These are phyloP conservation scores for Cerioporus squamosus DNA, from an alignment of 1,284 basidiomycete species.

Conservation along the genomic window DNA sequence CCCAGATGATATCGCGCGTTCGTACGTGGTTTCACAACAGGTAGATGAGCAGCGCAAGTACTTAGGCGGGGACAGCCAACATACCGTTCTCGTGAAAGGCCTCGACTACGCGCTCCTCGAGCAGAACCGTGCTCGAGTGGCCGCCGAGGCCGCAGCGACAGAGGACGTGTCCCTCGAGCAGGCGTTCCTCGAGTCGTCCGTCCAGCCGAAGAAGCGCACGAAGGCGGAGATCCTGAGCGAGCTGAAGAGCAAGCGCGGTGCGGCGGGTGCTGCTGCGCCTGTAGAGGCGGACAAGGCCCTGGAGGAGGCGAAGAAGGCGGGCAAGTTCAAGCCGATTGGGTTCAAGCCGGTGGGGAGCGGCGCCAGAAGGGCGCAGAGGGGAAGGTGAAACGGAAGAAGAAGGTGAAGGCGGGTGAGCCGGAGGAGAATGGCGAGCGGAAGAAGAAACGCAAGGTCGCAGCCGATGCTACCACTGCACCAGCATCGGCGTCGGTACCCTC, in stretches of 20 bases:
- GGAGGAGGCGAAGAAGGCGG: conserved; percentile 59
- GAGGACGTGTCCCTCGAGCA: conserved; percentile 82
- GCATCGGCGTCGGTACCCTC: conserved; percentile 8
- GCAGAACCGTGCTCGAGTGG: conserved; percentile 74
- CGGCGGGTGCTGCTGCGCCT: conserved; percentile 21
- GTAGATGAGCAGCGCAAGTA: conserved; percentile 80
- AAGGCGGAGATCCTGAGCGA: conserved; percentile 76
- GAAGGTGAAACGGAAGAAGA: conserved; percentile 38
- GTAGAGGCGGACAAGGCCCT: conserved; percentile 35
- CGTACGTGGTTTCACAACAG: conserved; percentile 38
- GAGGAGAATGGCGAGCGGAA: conserved; percentile 36
- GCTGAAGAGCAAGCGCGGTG: conserved; percentile 66
- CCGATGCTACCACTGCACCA: conserved; percentile 32
- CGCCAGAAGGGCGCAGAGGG: conserved; percentile 14
- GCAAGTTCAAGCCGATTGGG: conserved; percentile 83
- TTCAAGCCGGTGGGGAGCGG: conserved; percentile 61
- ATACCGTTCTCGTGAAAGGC: conserved; percentile 89
- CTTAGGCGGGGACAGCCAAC: conserved; percentile 87
- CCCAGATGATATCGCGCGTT: background rate
- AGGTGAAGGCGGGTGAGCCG: conserved; percentile 34
- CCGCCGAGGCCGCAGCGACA: conserved; percentile 55
- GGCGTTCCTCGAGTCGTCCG: conserved; percentile 55
- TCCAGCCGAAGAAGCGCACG: conserved; percentile 62
- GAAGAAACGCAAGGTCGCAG: conserved; percentile 41
- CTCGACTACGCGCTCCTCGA: conserved; percentile 87